Percentiles rank a stretch among this genome's conserved stretches.
Conservation (phyloP, 75 land plant species). For the Cupressus sempervirens region DNA sequence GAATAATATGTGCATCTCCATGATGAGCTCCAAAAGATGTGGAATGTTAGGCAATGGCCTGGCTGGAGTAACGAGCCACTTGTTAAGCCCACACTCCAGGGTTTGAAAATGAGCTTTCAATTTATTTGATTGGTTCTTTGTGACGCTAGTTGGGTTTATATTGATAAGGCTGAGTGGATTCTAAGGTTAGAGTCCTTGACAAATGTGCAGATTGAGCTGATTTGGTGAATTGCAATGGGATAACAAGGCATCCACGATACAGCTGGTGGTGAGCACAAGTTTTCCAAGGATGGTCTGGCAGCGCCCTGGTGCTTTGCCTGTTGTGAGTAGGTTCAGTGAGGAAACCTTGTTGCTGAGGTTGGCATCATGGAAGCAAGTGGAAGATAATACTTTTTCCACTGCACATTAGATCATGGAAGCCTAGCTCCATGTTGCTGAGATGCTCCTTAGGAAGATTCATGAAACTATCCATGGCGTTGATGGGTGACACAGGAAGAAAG, state of each 20-base stretch:
- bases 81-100: conserved; percentile 56
- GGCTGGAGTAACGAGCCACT: conserved; percentile 49
- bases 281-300: conserved; percentile 53
- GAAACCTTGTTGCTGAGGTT: conserved; percentile 59
- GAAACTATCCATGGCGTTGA: too few relatives aligned
- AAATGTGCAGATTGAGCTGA: conserved; percentile 40
- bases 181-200: conserved; percentile 50
- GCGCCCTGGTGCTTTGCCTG: conserved; percentile 32
- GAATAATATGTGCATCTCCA: conserved; percentile 60
- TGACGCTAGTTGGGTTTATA: conserved; percentile 59
- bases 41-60: conserved; percentile 36
- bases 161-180: conserved; percentile 51
- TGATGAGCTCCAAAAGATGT: conserved; percentile 50
- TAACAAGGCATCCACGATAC: conserved; percentile 37
- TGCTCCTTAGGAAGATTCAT: conserved; percentile 33
- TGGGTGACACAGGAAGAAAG: too few relatives aligned
- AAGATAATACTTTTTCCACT: conserved; percentile 51
- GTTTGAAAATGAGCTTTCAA: conserved; percentile 65
- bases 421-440: conserved; percentile 40
- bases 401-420: conserved; percentile 62
- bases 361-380: conserved; percentile 58
- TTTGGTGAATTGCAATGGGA: conserved; percentile 44
- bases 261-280: conserved; percentile 18
- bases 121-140: conserved; percentile 48
- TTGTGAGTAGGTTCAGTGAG: conserved; percentile 55